phyloP scores from a whole-genome alignment of 1,284 basidiomycete species.

The Naganishia cerealis region DNA sequence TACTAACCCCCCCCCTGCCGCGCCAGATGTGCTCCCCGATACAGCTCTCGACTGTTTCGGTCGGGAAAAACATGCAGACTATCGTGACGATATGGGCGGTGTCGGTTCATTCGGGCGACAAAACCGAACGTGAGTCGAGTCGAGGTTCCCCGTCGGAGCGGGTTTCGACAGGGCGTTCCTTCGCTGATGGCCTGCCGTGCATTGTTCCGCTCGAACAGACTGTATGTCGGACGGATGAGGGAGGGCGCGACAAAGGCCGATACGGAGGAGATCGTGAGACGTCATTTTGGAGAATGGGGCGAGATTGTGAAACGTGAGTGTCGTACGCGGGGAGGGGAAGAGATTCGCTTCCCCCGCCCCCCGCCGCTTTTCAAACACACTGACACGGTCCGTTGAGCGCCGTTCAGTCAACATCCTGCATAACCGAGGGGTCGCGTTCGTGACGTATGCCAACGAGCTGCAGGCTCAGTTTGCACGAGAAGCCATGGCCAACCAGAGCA shows the following conservation, averaged over 20 bases:
- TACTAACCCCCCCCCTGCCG: not conserved
- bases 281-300: conserved; percentile 98
- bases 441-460: conserved; percentile 84
- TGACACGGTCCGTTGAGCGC: conserved; percentile 25
- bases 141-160: not conserved
- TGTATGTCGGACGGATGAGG: conserved; percentile 92
- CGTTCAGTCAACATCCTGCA: conserved; percentile 80
- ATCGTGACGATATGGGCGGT: conserved; percentile 99
- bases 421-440: conserved; percentile 93
- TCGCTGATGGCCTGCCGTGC: not conserved
- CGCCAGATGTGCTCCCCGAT: conserved; percentile 67
- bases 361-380: not conserved
- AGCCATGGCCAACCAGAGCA: conserved; percentile 96
- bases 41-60: conserved; percentile 95
- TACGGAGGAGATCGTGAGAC: conserved; percentile 80
- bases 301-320: conserved; percentile 83
- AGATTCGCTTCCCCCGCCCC: not conserved
- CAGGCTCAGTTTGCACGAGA: conserved; percentile 96
- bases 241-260: conserved; percentile 83
- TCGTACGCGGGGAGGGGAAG: not conserved
- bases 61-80: conserved; percentile 93
- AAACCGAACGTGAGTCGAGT: conserved; percentile 68
- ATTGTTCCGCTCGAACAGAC: conserved; percentile 32
- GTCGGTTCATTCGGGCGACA: conserved; percentile 91
- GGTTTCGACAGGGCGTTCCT: not conserved